phyloP scores from a whole-genome alignment of 2,329 filamentous ascomycete species.

The Fusarium brevicatenulatum region DNA sequence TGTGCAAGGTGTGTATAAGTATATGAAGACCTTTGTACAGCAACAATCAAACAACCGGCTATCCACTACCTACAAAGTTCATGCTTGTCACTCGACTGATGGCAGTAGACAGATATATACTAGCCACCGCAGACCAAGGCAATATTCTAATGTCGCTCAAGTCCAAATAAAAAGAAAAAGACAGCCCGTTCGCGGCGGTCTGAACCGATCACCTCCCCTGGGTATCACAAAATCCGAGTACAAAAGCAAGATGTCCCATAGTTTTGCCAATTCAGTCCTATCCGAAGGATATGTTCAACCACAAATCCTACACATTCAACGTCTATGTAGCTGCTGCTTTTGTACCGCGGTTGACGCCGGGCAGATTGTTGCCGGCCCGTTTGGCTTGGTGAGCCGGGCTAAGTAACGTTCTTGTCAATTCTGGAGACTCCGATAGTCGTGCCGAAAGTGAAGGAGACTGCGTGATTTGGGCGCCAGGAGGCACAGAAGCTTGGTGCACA shows the following conservation, averaged over 20 bases:
- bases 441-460: conserved; percentile 44
- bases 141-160: conserved; percentile 32
- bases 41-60: conserved; percentile 30
- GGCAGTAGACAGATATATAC: conserved; percentile 22
- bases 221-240: conserved; percentile 53
- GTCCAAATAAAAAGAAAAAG: conserved; percentile 37
- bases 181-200: conserved; percentile 33
- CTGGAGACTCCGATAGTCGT: conserved; percentile 55
- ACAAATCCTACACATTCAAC: conserved; percentile 2
- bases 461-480: conserved; percentile 33
- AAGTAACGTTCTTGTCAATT: conserved; percentile 53
- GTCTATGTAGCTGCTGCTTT: conserved; percentile 50
- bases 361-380: conserved; percentile 45
- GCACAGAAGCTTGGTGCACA: conserved; percentile 27
- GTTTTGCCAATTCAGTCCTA: conserved; percentile 37
- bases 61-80: conserved; percentile 21
- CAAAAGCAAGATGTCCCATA: conserved; percentile 42
- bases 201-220: conserved; percentile 45
- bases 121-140: conserved; percentile 17
- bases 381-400: conserved; percentile 49
- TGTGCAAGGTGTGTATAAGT: conserved; percentile 34
- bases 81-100: conserved; percentile 30
- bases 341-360: conserved; percentile 47
- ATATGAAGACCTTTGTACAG: conserved; percentile 39
- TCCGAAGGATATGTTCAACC: conserved; percentile 26